Evolutionary conservation across 768 basidiomycete species (phyloP).

Genomic region (Rhodotorula paludigena): DNA sequence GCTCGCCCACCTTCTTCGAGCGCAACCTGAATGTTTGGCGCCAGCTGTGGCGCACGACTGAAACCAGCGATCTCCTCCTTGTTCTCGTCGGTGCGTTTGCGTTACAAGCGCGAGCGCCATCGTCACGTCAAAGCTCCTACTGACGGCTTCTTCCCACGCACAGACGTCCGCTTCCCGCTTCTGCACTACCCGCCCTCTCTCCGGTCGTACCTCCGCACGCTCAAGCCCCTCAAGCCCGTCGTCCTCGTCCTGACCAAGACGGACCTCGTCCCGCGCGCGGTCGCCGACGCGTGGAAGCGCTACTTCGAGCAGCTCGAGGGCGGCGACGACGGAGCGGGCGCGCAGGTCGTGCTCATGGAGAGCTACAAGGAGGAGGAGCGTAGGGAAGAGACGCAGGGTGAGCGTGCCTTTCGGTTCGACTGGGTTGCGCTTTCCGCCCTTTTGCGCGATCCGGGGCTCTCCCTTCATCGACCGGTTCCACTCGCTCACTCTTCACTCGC

Average conservation of each 20-base stretch:
- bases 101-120: neutral
- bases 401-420: slow-evolving; percentile 35
- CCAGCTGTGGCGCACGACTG: slow-evolving; percentile 93
- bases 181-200: slow-evolving; percentile 82
- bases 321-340: slow-evolving; percentile 52
- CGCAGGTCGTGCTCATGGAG: slow-evolving; percentile 68
- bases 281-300: slow-evolving; percentile 61
- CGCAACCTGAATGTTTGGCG: slow-evolving; percentile 91
- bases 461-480: slow-evolving; percentile 27
- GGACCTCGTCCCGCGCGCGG: slow-evolving; percentile 69
- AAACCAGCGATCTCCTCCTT: slow-evolving; percentile 81
- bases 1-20: slow-evolving; percentile 56
- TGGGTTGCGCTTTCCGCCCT: too few species aligned
- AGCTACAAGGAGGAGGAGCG: slow-evolving; percentile 60
- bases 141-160: neutral
- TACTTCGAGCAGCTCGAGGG: slow-evolving; percentile 48
- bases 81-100: slow-evolving; percentile 62
- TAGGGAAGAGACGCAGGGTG: slow-evolving; percentile 31
- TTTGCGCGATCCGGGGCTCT: too few species aligned
- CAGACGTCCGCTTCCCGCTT: slow-evolving; percentile 63
- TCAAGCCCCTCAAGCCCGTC: slow-evolving; percentile 47
- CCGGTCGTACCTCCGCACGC: slow-evolving; percentile 55
- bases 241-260: slow-evolving; percentile 82
- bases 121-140: neutral
- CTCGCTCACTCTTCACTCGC: slow-evolving; percentile 41